Evolutionary conservation across 2,329 filamentous ascomycete genomes (phyloP).

Genomic region (Clonostachys byssicola): DNA sequence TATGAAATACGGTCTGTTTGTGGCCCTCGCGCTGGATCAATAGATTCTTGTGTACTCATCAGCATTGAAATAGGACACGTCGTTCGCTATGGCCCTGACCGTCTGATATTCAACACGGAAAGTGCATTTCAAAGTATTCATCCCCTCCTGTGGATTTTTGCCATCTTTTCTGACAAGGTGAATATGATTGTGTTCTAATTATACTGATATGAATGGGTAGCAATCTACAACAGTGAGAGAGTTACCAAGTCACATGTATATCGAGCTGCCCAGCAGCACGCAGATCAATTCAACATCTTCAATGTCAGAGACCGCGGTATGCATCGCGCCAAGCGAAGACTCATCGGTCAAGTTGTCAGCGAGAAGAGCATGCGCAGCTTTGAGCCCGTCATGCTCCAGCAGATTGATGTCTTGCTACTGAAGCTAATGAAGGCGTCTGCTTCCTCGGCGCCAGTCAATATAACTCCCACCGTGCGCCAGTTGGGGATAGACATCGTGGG

Average conservation of each 20-base stretch:
- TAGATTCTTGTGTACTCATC: constrained; percentile 33
- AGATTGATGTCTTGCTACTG: constrained; percentile 1
- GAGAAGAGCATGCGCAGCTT: constrained; percentile 5
- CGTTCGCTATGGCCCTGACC: constrained; percentile 74
- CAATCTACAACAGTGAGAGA: constrained; percentile 1
- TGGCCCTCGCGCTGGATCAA: constrained; percentile 64
- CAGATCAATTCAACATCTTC: constrained; percentile 40
- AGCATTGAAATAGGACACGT: constrained; percentile 37
- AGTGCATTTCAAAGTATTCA: constrained; percentile 49
- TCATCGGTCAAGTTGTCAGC: constrained; percentile 1
- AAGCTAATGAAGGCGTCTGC: neutral
- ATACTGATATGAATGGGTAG: too few species aligned
- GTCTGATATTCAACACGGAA: constrained; percentile 71
- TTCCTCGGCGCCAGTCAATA: constrained; percentile 34
- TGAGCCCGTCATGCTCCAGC: constrained; percentile 4
- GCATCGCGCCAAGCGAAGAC: constrained; percentile 2
- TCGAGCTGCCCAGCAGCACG: neutral
- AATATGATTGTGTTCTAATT: too few species aligned
- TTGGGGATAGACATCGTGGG: constrained; percentile 3
- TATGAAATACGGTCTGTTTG: too few species aligned
- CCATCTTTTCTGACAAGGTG: too few species aligned
- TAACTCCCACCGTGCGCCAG: neutral
- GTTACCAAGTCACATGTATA: neutral
- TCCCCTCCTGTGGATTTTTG: too few species aligned
- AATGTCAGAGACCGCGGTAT: constrained; percentile 1